Percentiles rank a stretch among this genome's conserved stretches.
These are phyloP conservation scores for Macrophomina tecta DNA, from an alignment of 2,329 filamentous ascomycete genomes.

Conservation along the genomic window DNA sequence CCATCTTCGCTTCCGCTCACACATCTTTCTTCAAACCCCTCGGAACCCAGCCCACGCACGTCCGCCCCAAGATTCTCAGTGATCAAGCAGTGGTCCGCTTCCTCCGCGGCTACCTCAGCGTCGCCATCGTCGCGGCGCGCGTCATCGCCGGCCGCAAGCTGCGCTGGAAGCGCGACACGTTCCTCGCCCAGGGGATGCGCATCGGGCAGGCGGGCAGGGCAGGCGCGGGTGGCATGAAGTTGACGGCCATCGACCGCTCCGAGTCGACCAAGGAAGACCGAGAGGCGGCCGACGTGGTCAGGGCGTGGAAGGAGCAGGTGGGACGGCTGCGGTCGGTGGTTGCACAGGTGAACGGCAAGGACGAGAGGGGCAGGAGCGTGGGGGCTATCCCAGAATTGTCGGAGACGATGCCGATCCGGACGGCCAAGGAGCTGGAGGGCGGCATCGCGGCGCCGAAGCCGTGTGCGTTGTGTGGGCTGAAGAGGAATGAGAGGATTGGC, in stretches of 20 bases:
- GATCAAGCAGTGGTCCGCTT: conserved; percentile 68
- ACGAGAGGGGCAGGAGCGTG: conserved; percentile 38
- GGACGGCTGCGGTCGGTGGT: conserved; percentile 76
- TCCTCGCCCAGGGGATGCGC: conserved; percentile 84
- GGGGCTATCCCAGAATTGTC: conserved; percentile 70
- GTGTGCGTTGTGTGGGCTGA: conserved; percentile 86
- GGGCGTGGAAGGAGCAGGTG: conserved; percentile 76
- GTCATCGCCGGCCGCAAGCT: conserved; percentile 83
- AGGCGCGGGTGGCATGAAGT: conserved; percentile 87
- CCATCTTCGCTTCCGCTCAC: conserved; percentile 71
- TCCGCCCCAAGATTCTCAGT: conserved; percentile 68
- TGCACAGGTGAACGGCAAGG: conserved; percentile 18
- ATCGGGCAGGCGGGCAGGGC: conserved; percentile 76
- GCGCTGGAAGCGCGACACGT: conserved; percentile 89
- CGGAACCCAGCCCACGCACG: conserved; percentile 61
- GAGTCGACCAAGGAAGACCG: conserved; percentile 84
- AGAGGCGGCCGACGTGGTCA: conserved; percentile 78
- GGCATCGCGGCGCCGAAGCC: conserved; percentile 74
- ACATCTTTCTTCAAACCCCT: conserved; percentile 70
- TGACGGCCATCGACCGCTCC: conserved; percentile 81
- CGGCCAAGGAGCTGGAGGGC: conserved; percentile 66
- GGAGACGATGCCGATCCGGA: conserved; percentile 71
- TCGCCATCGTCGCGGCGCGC: conserved; percentile 73
- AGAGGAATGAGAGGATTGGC: conserved; percentile 79
- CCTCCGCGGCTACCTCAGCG: conserved; percentile 66